Evolutionary conservation across 306 rosid genomes (phyloP).

Genomic region (Canavalia gladiata): DNA sequence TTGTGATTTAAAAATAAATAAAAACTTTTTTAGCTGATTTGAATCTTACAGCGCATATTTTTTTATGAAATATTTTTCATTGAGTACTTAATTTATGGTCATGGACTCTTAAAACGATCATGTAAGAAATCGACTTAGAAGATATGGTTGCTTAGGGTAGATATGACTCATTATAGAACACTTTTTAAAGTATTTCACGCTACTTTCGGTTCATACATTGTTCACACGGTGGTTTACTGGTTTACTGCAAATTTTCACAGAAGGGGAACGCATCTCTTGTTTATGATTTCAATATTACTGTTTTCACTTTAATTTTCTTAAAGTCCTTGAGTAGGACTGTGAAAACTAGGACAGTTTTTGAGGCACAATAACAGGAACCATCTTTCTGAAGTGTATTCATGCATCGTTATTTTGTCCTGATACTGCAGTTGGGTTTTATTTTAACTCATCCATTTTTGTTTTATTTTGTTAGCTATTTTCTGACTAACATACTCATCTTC

Average conservation of each 20-base stretch:
- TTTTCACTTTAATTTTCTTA: not conserved
- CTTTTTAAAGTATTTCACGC: not conserved
- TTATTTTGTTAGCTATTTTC: conserved; percentile 7
- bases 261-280: not conserved
- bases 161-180: not conserved
- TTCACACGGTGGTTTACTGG: not conserved
- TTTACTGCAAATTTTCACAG: not conserved
- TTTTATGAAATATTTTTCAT: not conserved
- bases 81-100: not conserved
- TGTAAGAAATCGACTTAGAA: not conserved
- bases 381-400: not conserved
- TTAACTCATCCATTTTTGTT: not conserved
- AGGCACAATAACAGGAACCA: not conserved
- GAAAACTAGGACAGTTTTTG: conserved; percentile 1
- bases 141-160: not conserved
- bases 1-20: not conserved
- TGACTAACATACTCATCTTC: conserved; percentile 25
- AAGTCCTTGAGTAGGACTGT: not conserved
- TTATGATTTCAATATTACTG: not conserved
- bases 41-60: not conserved
- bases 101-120: not conserved
- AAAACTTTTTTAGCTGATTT: not conserved
- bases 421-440: conserved; percentile 1
- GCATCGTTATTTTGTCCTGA: not conserved
- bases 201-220: not conserved